Conservation (phyloP, 805 yeast genomes). For the Torulaspora delbrueckii region DNA sequence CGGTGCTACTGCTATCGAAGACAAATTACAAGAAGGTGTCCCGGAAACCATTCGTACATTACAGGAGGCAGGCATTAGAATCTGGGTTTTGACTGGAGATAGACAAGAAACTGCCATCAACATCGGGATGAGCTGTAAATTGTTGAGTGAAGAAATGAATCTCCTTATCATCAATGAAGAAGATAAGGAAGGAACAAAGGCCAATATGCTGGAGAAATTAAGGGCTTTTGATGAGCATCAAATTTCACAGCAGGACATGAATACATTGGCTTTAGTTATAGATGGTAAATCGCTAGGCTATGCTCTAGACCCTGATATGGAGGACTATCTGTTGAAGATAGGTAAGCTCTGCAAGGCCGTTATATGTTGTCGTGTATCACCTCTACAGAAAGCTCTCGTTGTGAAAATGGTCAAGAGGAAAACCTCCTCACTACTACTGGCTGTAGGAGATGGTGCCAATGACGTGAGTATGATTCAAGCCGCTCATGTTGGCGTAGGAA, state of each 20-base stretch:
- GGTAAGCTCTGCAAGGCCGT: slow-evolving; percentile 92
- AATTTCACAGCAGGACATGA: slow-evolving; percentile 60
- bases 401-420: slow-evolving; percentile 89
- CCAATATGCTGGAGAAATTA: slow-evolving; percentile 69
- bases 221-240: slow-evolving; percentile 66
- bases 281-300: slow-evolving; percentile 88
- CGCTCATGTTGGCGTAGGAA: slow-evolving; percentile 98
- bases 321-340: slow-evolving; percentile 68
- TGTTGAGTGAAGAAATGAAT: slow-evolving; percentile 94
- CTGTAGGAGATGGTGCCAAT: slow-evolving; percentile 98
- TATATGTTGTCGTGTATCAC: slow-evolving; percentile 96
- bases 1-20: slow-evolving; percentile 99
- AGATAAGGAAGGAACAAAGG: slow-evolving; percentile 65
- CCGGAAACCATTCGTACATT: slow-evolving; percentile 94
- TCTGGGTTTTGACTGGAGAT: slow-evolving; percentile 98
- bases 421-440: slow-evolving; percentile 66
- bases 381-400: slow-evolving; percentile 92
- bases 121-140: slow-evolving; percentile 96
- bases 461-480: slow-evolving; percentile 99
- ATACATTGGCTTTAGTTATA: slow-evolving; percentile 81
- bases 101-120: slow-evolving; percentile 98
- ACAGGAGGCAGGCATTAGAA: slow-evolving; percentile 93
- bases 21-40: slow-evolving; percentile 95
- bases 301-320: slow-evolving; percentile 79
- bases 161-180: slow-evolving; percentile 85